Evolutionary conservation across 495 filamentous ascomycete genomes (phyloP).

Genomic region (Trypethelium eluteriae): DNA sequence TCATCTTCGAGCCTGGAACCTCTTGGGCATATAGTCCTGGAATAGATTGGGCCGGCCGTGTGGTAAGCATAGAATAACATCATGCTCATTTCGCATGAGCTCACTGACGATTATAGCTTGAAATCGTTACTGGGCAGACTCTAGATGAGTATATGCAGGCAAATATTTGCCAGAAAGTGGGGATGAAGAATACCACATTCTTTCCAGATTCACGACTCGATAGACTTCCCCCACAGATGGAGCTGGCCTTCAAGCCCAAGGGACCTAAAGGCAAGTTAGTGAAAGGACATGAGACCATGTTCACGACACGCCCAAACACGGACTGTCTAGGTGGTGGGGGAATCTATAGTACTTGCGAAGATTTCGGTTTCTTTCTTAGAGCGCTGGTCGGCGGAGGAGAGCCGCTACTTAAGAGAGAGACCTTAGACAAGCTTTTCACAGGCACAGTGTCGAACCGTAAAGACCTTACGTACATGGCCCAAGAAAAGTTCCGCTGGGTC

Average conservation of each 20-base stretch:
- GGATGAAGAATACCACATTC: constrained; percentile 40
- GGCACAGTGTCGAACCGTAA: constrained; percentile 19
- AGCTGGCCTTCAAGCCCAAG: constrained; percentile 19
- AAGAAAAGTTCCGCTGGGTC: constrained; percentile 6
- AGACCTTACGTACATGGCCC: constrained; percentile 12
- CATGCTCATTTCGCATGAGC: constrained; percentile 10
- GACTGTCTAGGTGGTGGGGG: constrained; percentile 50
- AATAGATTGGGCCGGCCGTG: constrained; percentile 27
- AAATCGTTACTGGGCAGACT: constrained; percentile 22
- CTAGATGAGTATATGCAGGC: constrained; percentile 42
- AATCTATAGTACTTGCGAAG: constrained; percentile 39
- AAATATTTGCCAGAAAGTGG: constrained; percentile 42
- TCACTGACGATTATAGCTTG: neutral
- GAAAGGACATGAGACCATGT: constrained; percentile 25
- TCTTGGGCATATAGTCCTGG: constrained; percentile 28
- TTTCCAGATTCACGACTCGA: constrained; percentile 24
- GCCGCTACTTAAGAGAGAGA: constrained; percentile 38
- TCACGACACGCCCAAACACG: constrained; percentile 23
- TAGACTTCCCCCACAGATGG: constrained; percentile 4
- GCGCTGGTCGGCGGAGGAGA: constrained; percentile 43
- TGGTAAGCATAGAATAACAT: constrained; percentile 19
- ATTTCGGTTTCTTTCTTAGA: constrained; percentile 46
- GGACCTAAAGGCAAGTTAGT: constrained; percentile 21
- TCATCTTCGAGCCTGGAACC: constrained; percentile 34
- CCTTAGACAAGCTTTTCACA: constrained; percentile 46